Percentiles rank a stretch among this genome's conserved stretches.
Evolutionary conservation across 495 filamentous ascomycete genomes (phyloP).

Genomic region (Aspergillus nidulans): DNA sequence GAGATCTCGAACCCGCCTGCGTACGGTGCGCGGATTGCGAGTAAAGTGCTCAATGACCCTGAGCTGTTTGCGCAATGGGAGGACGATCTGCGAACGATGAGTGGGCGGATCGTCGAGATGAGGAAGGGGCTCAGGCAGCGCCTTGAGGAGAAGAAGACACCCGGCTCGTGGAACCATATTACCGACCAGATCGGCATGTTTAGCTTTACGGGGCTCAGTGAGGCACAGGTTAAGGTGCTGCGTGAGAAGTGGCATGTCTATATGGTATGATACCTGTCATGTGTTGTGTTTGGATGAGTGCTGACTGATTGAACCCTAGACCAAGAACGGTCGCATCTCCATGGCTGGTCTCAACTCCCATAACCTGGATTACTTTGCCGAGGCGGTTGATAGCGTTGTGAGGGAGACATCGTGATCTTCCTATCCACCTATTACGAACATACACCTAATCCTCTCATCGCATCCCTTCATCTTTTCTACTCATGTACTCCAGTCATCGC

Average conservation of each 20-base stretch:
- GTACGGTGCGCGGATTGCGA: conserved; percentile 87
- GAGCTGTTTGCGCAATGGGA: conserved; percentile 90
- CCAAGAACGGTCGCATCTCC: conserved; percentile 95
- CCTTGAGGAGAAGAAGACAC: conserved; percentile 73
- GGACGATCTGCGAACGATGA: conserved; percentile 88
- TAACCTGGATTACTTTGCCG: conserved; percentile 90
- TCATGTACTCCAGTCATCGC: too few species aligned
- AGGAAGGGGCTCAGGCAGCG: conserved; percentile 67
- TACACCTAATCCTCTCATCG: background rate
- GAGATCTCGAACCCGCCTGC: conserved; percentile 97
- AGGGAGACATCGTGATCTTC: conserved; percentile 49
- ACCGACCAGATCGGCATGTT: conserved; percentile 99
- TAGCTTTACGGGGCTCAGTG: conserved; percentile 86
- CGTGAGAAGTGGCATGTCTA: conserved; percentile 84
- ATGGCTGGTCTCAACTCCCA: conserved; percentile 92
- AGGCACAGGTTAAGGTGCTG: conserved; percentile 79
- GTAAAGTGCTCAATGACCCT: conserved; percentile 74
- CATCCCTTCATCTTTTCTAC: background rate
- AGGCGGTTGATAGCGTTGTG: conserved; percentile 81
- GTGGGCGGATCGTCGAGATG: conserved; percentile 89
- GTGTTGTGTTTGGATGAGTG: background rate
- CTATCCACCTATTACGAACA: conserved; percentile 9
- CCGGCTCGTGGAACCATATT: conserved; percentile 93
- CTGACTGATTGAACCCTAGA: conserved; percentile 34
- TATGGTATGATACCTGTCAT: conserved; percentile 53